Percentiles rank a stretch among this genome's conserved stretches.
Conservation (phyloP, 805 yeast species). For the Suhomyces sp. region DNA sequence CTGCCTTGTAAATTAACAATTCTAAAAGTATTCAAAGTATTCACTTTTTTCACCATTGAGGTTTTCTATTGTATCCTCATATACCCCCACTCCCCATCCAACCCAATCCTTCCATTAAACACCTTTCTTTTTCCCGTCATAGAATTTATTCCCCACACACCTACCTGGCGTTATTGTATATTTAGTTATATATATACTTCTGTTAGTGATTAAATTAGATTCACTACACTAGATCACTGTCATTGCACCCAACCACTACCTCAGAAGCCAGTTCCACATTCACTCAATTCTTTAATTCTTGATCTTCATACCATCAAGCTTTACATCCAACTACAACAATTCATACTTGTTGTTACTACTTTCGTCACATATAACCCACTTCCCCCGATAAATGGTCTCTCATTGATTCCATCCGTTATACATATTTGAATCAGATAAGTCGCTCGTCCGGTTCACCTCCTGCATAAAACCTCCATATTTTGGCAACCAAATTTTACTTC, state of each 20-base stretch:
- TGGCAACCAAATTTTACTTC: not conserved
- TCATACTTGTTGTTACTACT: not conserved
- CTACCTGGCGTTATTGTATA: not conserved
- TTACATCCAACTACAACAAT: not conserved
- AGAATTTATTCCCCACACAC: not conserved
- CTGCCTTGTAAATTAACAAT: not conserved
- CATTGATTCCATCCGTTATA: constrained; percentile 1
- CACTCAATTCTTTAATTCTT: not conserved
- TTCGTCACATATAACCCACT: not conserved
- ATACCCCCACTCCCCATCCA: not conserved
- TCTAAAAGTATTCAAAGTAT: not conserved
- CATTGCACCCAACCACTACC: not conserved
- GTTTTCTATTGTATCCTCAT: not conserved
- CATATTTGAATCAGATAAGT: not conserved
- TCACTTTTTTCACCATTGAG: constrained; percentile 1
- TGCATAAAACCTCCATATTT: not conserved
- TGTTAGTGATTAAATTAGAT: not conserved
- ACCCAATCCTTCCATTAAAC: not conserved
- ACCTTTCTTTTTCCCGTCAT: constrained; percentile 1
- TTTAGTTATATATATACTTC: constrained; percentile 1
- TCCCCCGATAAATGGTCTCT: not conserved
- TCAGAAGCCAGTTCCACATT: not conserved
- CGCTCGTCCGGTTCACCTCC: not conserved
- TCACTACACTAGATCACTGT: not conserved
- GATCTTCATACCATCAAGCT: not conserved